Evolutionary conservation across 1,284 basidiomycete genomes (phyloP).

Genomic region (Trichosporon ovoides): DNA sequence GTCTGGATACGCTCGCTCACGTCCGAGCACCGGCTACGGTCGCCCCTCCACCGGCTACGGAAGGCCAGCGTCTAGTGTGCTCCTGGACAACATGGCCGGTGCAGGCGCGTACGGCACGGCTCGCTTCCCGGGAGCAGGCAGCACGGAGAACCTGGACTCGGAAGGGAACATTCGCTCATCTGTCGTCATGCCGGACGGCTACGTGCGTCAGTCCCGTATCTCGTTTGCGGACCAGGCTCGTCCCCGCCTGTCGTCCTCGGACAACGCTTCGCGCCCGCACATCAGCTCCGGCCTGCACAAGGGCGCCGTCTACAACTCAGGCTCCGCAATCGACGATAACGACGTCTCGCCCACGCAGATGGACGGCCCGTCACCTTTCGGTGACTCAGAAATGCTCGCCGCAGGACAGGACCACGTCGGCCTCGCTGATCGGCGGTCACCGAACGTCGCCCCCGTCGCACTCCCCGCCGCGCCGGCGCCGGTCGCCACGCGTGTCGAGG

Average conservation of each 20-base stretch:
- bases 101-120: constrained; percentile 57
- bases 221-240: constrained; percentile 43
- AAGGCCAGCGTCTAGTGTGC: constrained; percentile 38
- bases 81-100: constrained; percentile 56
- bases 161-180: constrained; percentile 46
- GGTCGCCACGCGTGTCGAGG: constrained; percentile 37
- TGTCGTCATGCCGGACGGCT: constrained; percentile 54
- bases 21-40: constrained; percentile 42
- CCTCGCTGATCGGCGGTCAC: neutral
- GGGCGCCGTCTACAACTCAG: constrained; percentile 42
- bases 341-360: constrained; percentile 63
- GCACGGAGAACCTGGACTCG: constrained; percentile 28
- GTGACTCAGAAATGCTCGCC: constrained; percentile 58
- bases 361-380: constrained; percentile 60
- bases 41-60: constrained; percentile 20
- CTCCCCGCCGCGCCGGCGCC: constrained; percentile 18
- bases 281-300: constrained; percentile 39
- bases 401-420: constrained; percentile 15
- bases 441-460: constrained; percentile 10
- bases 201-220: constrained; percentile 44
- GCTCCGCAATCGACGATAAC: constrained; percentile 39
- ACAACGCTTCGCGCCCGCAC: constrained; percentile 50
- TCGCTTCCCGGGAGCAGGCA: constrained; percentile 24
- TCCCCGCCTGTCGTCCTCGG: constrained; percentile 59
- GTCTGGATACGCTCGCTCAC: constrained; percentile 20